Percentiles rank a stretch among this genome's conserved stretches.
Evolutionary conservation across 306 rosid species (phyloP).

Genomic region (Vigna radiata): DNA sequence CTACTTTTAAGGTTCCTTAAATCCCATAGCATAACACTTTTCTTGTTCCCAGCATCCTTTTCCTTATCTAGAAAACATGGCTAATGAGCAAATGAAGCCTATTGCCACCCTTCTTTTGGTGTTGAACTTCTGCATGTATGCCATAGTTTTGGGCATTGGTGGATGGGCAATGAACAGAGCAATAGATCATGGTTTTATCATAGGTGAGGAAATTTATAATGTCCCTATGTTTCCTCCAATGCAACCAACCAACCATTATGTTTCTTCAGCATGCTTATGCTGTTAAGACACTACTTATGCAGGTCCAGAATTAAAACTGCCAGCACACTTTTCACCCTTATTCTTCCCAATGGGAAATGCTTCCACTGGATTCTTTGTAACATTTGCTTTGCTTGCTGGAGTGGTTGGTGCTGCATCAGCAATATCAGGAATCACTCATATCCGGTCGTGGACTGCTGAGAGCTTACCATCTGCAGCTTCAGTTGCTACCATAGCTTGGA

Average conservation of each 20-base stretch:
- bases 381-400: conserved; percentile 78
- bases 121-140: conserved; percentile 93
- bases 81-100: conserved; percentile 62
- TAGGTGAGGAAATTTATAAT: conserved; percentile 55
- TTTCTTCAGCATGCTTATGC: conserved; percentile 43
- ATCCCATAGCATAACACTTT: conserved; percentile 6
- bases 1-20: conserved; percentile 36
- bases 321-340: conserved; percentile 89
- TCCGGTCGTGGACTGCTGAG: conserved; percentile 72
- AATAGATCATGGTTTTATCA: conserved; percentile 82
- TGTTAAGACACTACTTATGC: conserved; percentile 40
- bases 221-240: background rate
- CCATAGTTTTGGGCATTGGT: conserved; percentile 76
- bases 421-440: conserved; percentile 74
- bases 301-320: conserved; percentile 74
- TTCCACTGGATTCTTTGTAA: conserved; percentile 91
- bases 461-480: conserved; percentile 86
- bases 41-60: conserved; percentile 18
- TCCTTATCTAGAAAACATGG: conserved; percentile 49
- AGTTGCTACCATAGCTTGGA: conserved; percentile 82
- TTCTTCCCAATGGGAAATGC: conserved; percentile 96
- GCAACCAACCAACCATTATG: background rate
- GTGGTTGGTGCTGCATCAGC: conserved; percentile 89
- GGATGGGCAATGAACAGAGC: conserved; percentile 96
- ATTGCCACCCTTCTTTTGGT: conserved; percentile 70